These are phyloP conservation scores for Tricholoma hemisulphureum DNA, from an alignment of 768 basidiomycete species.

Conservation along the genomic window DNA sequence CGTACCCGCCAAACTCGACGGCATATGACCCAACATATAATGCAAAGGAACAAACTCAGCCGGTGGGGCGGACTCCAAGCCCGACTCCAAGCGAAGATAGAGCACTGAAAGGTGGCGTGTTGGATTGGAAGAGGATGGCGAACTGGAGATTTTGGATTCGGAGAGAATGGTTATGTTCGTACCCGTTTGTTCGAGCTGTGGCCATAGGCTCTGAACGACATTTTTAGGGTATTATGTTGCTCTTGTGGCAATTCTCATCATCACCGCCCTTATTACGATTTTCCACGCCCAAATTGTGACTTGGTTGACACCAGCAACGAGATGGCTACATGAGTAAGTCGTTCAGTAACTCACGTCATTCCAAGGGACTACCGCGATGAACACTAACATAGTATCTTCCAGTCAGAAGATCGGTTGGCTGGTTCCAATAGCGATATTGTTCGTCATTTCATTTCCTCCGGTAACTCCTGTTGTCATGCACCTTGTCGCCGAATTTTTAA, in stretches of 20 bases:
- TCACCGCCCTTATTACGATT: constrained; percentile 54
- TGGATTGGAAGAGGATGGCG: constrained; percentile 45
- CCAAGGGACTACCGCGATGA: background rate
- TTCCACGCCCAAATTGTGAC: constrained; percentile 73
- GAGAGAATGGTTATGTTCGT: constrained; percentile 57
- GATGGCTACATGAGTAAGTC: constrained; percentile 61
- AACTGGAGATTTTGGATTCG: constrained; percentile 54
- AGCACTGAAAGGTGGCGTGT: constrained; percentile 40
- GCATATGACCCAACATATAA: constrained; percentile 12
- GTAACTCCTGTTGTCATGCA: constrained; percentile 32
- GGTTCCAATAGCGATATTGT: constrained; percentile 78
- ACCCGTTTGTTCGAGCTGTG: background rate
- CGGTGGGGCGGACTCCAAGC: constrained; percentile 50
- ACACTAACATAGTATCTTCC: background rate
- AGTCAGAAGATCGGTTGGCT: constrained; percentile 64
- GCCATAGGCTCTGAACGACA: background rate
- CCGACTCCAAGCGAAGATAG: constrained; percentile 61
- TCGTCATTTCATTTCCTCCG: constrained; percentile 85
- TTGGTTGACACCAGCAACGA: constrained; percentile 64
- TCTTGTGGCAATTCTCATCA: constrained; percentile 43
- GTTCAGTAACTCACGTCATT: constrained; percentile 5
- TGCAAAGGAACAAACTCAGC: constrained; percentile 14
- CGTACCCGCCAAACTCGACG: constrained; percentile 1
- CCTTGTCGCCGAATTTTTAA: background rate
- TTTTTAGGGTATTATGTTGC: constrained; percentile 50